Percentiles rank a stretch among this genome's conserved stretches.
phyloP scores from a whole-genome alignment of 306 rosid species.

The Neltuma alba region DNA sequence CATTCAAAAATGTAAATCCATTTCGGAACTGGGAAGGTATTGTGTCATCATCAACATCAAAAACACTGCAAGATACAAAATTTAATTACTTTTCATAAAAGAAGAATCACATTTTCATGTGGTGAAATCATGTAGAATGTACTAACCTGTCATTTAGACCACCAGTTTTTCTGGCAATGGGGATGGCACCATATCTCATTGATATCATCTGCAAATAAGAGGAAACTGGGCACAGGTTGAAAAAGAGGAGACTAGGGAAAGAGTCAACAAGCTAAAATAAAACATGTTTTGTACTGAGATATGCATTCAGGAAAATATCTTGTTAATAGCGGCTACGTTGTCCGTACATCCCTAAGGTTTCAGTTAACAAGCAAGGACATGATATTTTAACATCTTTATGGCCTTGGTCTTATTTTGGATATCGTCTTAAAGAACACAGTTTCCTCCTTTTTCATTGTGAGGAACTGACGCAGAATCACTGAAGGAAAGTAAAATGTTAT shows the following conservation, averaged over 20 bases:
- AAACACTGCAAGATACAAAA: constrained; percentile 63
- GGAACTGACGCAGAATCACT: not conserved
- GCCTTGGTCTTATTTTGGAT: not conserved
- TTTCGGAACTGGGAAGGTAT: constrained; percentile 74
- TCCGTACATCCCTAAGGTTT: not conserved
- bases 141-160: constrained; percentile 93
- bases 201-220: constrained; percentile 79
- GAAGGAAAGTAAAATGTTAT: not conserved
- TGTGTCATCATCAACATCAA: constrained; percentile 82
- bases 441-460: not conserved
- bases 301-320: constrained; percentile 9
- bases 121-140: constrained; percentile 19
- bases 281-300: not conserved
- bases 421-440: not conserved
- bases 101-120: constrained; percentile 13
- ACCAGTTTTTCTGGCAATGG: constrained; percentile 92
- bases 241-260: not conserved
- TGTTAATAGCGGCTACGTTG: not conserved
- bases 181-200: constrained; percentile 93
- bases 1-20: constrained; percentile 76
- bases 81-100: constrained; percentile 20
- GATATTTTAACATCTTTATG: not conserved
- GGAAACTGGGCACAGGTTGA: not conserved
- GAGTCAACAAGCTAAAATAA: not conserved
- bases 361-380: not conserved